Evolutionary conservation across 371 early-diverging fungal species (phyloP), one percentile per base, ranked within the genome.

Genomic region (Saksenaea oblongispora): DNA sequence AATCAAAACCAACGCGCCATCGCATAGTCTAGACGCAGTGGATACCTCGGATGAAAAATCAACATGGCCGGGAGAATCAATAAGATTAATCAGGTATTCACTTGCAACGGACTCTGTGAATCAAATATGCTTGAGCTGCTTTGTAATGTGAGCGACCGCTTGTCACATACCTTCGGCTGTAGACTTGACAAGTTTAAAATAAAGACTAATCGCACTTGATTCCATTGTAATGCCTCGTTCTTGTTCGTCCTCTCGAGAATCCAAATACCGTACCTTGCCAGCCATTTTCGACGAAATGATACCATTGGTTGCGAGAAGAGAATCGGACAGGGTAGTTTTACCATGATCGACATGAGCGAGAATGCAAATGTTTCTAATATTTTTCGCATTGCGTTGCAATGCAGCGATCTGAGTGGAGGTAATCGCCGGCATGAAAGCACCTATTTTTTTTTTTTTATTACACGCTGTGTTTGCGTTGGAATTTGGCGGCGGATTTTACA

Each of bases 31-130:
- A 2, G 99, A 95, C 1, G 99, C 98, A 14, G 96, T 93, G 5
- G 95, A 94, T 14, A 99, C 98, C 68, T 99, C 96, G 28, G 94
- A 90, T 1, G 98, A 93, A 75, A 99, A 99, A 77, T 99, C 99
- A 36, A 99, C 95, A 71, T 99, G 99, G 9, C 99, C 99, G 8
- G 99, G 99, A 7, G 99, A 98, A 78, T 99, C 99, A 62, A 99
- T 98, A 56, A 99, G 75, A 74, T 98, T 97, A 75, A 98, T 88
- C 51, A 98, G 71, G 69, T 92, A 98, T 67, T 96, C 96, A 34
- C 77, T 82, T 39, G 79, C 65, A 8, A 65, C 64, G 27, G 54
- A 41, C 59, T 67, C 71, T 62, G 34, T 9, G 11, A 9, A 47
- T 10, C 44, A 44, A 17, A 36, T 39, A 5, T 31, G 3, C 39